Conservation (phyloP, 108 stramenopile species). For the Pseudonitzschia delicatissima region DNA sequence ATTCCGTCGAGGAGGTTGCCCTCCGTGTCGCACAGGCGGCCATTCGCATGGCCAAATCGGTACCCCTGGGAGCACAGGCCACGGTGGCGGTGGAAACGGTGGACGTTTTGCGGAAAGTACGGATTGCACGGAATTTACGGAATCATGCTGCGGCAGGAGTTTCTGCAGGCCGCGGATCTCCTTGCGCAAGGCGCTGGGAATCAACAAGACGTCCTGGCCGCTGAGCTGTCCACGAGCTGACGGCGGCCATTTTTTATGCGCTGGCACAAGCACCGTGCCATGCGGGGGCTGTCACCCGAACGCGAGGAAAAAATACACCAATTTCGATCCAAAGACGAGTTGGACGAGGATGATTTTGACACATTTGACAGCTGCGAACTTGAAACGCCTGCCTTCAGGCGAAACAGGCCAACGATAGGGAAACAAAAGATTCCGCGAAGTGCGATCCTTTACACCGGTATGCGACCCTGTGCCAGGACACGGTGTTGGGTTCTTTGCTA, state of each 20-base stretch:
- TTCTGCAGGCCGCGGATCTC: slow-evolving; percentile 90
- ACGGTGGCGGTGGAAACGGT: slow-evolving; percentile 88
- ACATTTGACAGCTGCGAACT: no score
- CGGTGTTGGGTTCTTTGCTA: slow-evolving; percentile 55
- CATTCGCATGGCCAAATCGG: slow-evolving; percentile 64
- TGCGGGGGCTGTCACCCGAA: slow-evolving; percentile 84
- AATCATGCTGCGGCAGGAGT: slow-evolving; percentile 87
- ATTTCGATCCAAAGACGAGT: slow-evolving; percentile 13
- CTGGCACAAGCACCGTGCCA: slow-evolving; percentile 88
- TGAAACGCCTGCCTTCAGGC: background rate
- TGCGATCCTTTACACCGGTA: slow-evolving; percentile 49
- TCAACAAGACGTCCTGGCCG: slow-evolving; percentile 88
- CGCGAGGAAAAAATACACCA: slow-evolving; percentile 80
- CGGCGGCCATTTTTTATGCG: slow-evolving; percentile 95
- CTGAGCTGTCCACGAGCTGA: slow-evolving; percentile 88
- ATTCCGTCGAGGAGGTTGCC: slow-evolving; percentile 72
- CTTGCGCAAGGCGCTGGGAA: slow-evolving; percentile 72
- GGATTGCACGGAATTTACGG: slow-evolving; percentile 92
- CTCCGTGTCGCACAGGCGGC: slow-evolving; percentile 67
- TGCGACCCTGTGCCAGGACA: slow-evolving; percentile 69
- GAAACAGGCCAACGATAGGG: slow-evolving; percentile 1
- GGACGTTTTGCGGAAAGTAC: slow-evolving; percentile 87
- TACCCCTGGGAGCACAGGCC: slow-evolving; percentile 87
- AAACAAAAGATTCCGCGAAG: background rate
- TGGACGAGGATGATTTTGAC: background rate